Evolutionary conservation across 106 monocot genomes (phyloP).

Genomic region (Acanthochlamys bracteata): DNA sequence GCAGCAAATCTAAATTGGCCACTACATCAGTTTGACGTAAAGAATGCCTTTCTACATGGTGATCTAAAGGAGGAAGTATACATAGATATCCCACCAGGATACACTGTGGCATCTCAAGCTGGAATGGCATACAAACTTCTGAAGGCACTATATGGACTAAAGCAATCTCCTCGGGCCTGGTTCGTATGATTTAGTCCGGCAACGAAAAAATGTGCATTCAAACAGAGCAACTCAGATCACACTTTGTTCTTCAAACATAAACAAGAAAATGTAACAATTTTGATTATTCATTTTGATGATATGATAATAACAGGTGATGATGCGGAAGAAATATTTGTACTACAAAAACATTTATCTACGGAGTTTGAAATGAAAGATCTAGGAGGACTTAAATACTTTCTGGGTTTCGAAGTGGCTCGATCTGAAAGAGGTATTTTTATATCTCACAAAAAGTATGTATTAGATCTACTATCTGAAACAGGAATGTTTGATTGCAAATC

Average conservation of each 20-base stretch:
- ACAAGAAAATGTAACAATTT: not conserved
- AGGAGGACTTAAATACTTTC: not conserved
- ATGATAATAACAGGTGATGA: slow-evolving; percentile 12
- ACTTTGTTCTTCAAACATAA: slow-evolving; percentile 3
- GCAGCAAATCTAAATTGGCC: slow-evolving; percentile 4
- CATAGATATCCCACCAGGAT: slow-evolving; percentile 15
- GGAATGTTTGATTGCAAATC: not conserved
- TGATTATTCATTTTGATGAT: slow-evolving; percentile 19
- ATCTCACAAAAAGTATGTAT: slow-evolving; percentile 1
- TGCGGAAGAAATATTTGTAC: not conserved
- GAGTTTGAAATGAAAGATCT: slow-evolving; percentile 4
- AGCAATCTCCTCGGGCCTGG: slow-evolving; percentile 21
- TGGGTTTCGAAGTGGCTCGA: slow-evolving; percentile 4
- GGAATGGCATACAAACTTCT: slow-evolving; percentile 8
- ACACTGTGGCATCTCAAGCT: not conserved
- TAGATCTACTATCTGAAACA: not conserved
- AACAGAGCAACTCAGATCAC: not conserved
- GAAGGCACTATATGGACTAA: slow-evolving; percentile 24
- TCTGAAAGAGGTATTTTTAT: not conserved
- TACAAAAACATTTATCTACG: not conserved
- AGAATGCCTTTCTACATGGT: slow-evolving; percentile 7
- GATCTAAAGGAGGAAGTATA: slow-evolving; percentile 15
- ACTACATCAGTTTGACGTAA: slow-evolving; percentile 10
- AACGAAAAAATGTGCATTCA: not conserved
- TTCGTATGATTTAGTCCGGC: slow-evolving; percentile 2